Percentiles rank a stretch among this genome's conserved stretches.
phyloP scores from a whole-genome alignment of 345 rosid species.

The Salix brachista region DNA sequence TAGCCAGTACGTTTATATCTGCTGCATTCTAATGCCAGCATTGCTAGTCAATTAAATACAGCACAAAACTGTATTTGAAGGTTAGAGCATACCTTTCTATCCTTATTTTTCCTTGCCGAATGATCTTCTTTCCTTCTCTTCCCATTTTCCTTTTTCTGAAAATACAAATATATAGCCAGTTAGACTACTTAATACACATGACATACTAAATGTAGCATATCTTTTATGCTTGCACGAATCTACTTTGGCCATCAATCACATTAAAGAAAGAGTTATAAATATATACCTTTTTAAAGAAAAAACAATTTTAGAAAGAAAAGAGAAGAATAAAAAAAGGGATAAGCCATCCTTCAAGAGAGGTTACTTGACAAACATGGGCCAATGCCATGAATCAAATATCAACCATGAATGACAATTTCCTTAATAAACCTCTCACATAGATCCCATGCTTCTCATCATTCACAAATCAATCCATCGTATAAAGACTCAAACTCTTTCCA shows the following conservation, averaged over 20 bases:
- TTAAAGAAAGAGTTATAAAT: not conserved
- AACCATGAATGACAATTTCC: not conserved
- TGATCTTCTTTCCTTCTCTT: constrained; percentile 83
- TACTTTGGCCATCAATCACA: not conserved
- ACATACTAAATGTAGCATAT: not conserved
- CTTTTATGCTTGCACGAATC: not conserved
- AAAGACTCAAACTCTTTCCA: not conserved
- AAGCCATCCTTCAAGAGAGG: not conserved
- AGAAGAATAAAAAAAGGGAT: not conserved
- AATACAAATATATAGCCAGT: constrained; percentile 11
- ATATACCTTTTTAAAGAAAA: not conserved
- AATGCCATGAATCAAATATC: not conserved
- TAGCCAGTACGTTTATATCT: not conserved
- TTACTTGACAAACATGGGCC: not conserved
- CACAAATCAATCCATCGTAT: not conserved
- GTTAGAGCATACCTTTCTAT: constrained; percentile 55
- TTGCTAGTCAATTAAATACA: not conserved
- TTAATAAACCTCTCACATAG: not conserved
- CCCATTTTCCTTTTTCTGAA: constrained; percentile 76
- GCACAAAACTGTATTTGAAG: not conserved
- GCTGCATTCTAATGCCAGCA: not conserved
- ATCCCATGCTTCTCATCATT: not conserved
- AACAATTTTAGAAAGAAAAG: not conserved
- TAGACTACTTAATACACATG: constrained; percentile 1
- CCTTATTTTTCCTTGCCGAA: constrained; percentile 70